Base-by-base conservation (phyloP, 2,329 filamentous ascomycete genomes). In the Alternaria tenuissima region DNA sequence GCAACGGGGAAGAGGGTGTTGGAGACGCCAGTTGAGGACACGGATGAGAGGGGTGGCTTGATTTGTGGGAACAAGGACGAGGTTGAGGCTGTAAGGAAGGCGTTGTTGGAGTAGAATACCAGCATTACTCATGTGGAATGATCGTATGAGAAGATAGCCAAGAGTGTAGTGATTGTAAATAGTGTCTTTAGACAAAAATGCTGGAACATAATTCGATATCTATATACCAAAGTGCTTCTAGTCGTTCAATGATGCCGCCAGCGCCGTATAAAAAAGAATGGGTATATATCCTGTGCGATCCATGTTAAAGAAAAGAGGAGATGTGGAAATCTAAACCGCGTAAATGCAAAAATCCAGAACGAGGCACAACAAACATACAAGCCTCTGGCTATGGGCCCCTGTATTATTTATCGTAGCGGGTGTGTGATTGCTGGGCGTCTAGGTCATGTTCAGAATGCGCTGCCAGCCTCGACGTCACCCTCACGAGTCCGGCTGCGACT, bases 21-120 rank as follows among this genome's bases (percentile, higher is more conserved):
- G 16, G 68, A 64, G 46, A 66, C 49, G 51, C 18, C 46, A 1
- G 62, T 77, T 12, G 32, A 42, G 9, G 66, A 75, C 59, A 72
- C 71, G 18, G 75, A 77, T 63, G 73, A 78, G 62, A 65, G 72
- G 36, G 70, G 64, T 22, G 76, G 75, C 1, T 43, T 78, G 20
- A 58, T 77, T 2, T 78, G 76, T 48, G 75, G 76, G 3, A 78
- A 64, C 5, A 52, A 11, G 8, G 68, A 69, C 2, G 76, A 77
- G 38, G 73, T 77, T 1, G 70, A 74, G 14, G 47, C 65, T 58
- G 73, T 69, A 1, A 34, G 18, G 32, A 38, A 38, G 24, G 55
- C 59, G 2, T 34, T 62, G 16, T 20, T 55, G 11, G 52, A 38
- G 30, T 46, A 57, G 41, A 2, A 5, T 22, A 2, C n/a, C 14